These are phyloP conservation scores for Calonectria hongkongensis DNA, from an alignment of 2,329 filamentous ascomycete species.

Conservation along the genomic window DNA sequence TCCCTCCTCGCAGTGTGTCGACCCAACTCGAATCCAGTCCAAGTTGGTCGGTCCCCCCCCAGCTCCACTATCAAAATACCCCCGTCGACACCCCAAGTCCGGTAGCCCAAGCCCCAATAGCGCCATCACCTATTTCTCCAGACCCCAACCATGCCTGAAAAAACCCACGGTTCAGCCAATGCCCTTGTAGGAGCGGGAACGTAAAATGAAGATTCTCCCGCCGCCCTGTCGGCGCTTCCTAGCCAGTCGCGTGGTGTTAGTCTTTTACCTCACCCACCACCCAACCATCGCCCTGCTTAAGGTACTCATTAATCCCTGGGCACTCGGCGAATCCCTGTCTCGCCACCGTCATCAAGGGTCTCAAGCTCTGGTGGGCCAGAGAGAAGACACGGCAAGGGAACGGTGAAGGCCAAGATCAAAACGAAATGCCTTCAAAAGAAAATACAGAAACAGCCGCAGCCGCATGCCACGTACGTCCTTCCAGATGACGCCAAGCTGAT, in stretches of 20 bases:
- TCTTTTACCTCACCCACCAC: conserved; percentile 32
- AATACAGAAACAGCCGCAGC: not conserved
- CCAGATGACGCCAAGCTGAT: conserved; percentile 5
- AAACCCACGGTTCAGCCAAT: conserved; percentile 14
- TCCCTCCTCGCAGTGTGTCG: conserved; percentile 5
- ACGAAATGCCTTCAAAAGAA: not conserved
- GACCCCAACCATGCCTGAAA: conserved; percentile 6
- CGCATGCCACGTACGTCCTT: not conserved
- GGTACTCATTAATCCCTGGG: conserved; percentile 19
- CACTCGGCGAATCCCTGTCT: conserved; percentile 27
- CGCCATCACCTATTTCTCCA: conserved; percentile 35
- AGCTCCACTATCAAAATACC: conserved; percentile 26
- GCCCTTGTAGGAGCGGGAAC: conserved; percentile 34
- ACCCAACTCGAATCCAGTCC: conserved; percentile 2
- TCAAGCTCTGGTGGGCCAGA: conserved; percentile 17
- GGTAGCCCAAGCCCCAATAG: conserved; percentile 33
- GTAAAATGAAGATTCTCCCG: conserved; percentile 55
- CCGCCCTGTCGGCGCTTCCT: conserved; percentile 32
- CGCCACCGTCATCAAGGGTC: conserved; percentile 37
- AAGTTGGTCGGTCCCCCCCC: not conserved
- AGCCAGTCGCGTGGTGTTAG: conserved; percentile 38
- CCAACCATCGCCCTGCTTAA: conserved; percentile 29
- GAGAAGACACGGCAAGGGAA: not conserved
- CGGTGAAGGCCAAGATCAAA: conserved; percentile 21
- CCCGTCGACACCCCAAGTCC: conserved; percentile 9